Evolutionary conservation across 179 eudicot species (phyloP), one percentile per base, ranked within the genome.

Genomic region (Beta corolliflora): DNA sequence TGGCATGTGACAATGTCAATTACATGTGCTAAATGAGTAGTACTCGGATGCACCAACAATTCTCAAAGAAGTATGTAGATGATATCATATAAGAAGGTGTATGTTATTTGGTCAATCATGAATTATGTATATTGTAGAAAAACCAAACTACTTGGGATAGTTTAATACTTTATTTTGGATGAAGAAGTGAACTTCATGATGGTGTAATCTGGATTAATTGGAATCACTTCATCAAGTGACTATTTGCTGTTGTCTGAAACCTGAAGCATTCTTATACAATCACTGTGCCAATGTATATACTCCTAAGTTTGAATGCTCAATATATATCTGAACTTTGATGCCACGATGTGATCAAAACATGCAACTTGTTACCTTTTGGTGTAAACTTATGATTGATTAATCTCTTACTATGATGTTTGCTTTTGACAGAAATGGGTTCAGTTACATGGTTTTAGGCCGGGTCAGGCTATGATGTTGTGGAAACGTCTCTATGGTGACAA

Each of bases 401-500:
- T 25, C 58, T 53, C 78, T 73, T 16, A 71, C 63, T 69, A 5
- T 29, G 56, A 59, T 80, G 19, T 66, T 72, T 29, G 56, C 68
- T 77, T 82, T 76, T 85, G 70, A 88, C 97, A 96, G 97, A 89
- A 87, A 75, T 96, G 98, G 98, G 93, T 94, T 78, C 91, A 86
- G 54, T 87, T 93, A 7, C 91, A 85, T 82, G 96, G 98, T 72
- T 96, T 84, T 80, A 91, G 97, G 85, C 93, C 98, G 69, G 93
- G 88, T 80, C 99, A 96, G 85, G 98, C 97, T 52, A 53, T 96
- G 86, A 96, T 94, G 97, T 82, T 92, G 71, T 96, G 99, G 98
- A 94, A 94, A 86, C 91, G 94, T 76, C 87, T 96, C 25, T 94
- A 96, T 78, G 93, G 97, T 55, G 71, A 92, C 80, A 83, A 89